Evolutionary conservation across 106 monocot species (phyloP).

Genomic region (Posidonia australis): DNA sequence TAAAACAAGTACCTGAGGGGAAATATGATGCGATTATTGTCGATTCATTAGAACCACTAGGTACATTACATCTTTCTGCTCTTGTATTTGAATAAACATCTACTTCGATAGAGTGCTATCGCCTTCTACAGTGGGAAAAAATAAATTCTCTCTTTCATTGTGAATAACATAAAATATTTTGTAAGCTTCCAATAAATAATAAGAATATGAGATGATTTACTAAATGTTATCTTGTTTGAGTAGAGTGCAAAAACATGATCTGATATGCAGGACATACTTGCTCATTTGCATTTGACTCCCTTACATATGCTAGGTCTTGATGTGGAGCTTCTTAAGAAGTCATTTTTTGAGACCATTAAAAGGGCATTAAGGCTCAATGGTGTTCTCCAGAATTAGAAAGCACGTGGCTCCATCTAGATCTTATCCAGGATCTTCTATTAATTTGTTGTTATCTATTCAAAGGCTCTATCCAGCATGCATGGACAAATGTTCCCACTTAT

Average conservation of each 20-base stretch:
- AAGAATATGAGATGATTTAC: too few relatives aligned
- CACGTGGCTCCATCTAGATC: conserved; percentile 97
- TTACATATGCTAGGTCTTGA: too few relatives aligned
- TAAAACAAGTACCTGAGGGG: conserved; percentile 53
- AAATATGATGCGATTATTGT: conserved; percentile 92
- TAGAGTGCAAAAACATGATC: too few relatives aligned
- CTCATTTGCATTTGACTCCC: too few relatives aligned
- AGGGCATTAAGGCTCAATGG: conserved; percentile 76
- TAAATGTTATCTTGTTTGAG: too few relatives aligned
- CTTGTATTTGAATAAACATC: too few relatives aligned
- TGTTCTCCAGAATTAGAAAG: conserved; percentile 90
- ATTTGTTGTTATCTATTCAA: conserved; percentile 70
- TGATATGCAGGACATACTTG: too few relatives aligned
- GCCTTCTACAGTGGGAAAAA: too few relatives aligned
- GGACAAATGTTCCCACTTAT: conserved; percentile 98
- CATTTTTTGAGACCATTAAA: conserved; percentile 80
- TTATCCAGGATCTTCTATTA: conserved; percentile 87
- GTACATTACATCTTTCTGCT: conserved; percentile 1
- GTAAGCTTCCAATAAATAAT: too few relatives aligned
- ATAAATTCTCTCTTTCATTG: too few relatives aligned
- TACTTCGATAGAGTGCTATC: too few relatives aligned
- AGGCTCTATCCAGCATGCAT: conserved; percentile 84
- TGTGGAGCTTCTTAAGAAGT: conserved; percentile 82
- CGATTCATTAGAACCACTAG: conserved; percentile 97
- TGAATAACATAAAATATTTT: too few relatives aligned